Evolutionary conservation across 768 basidiomycete genomes (phyloP), one percentile per base, ranked within the genome.

Genomic region (Naganishia randhawae): DNA sequence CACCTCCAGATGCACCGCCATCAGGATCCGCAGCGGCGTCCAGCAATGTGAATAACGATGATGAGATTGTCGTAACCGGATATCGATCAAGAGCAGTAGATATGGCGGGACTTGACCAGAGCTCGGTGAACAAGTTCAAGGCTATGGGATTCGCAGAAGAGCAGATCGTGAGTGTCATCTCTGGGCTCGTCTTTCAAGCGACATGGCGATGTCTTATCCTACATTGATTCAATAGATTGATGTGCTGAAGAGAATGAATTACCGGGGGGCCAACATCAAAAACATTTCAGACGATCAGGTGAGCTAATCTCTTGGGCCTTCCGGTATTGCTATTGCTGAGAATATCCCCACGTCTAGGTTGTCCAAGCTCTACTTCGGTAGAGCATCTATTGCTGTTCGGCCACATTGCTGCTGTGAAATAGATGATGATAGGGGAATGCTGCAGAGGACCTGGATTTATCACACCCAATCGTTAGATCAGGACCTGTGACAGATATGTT

Each of bases 101-200:
- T 42, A 83, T 88, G 72, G 93, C 94, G 10, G 92, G 93, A 0
- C 82, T 97, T 68, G 88, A 92, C 72, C 83, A 82, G 75, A 87
- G 86, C 50, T 90, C 92, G 75, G 93, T 98, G 11, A 86, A 88
- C 70, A 86, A 88, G 71, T 96, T 95, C 66, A 87, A 89, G 76
- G 82, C 83, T 45, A 83, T 95, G 57, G 94, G 94, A 0, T 95
- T 97, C 75, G 86, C 88, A 51, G 82, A 88, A 72, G 81, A 81
- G 68, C 91, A 92, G 84, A 91, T 96, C 72, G 94, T 96, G 80
- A 75, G 90, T 25, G 17, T 42, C 50, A 50, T 71, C 48, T 17
- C 27, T 27, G 29, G 2, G 7, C 17, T 39, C 57, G 68, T 35
- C 22, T 64, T 50, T 37, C 39, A 63, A 31, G 37, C 29, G 48